Conservation (phyloP, 2,329 filamentous ascomycete species). For the Diaporthe destruens region DNA sequence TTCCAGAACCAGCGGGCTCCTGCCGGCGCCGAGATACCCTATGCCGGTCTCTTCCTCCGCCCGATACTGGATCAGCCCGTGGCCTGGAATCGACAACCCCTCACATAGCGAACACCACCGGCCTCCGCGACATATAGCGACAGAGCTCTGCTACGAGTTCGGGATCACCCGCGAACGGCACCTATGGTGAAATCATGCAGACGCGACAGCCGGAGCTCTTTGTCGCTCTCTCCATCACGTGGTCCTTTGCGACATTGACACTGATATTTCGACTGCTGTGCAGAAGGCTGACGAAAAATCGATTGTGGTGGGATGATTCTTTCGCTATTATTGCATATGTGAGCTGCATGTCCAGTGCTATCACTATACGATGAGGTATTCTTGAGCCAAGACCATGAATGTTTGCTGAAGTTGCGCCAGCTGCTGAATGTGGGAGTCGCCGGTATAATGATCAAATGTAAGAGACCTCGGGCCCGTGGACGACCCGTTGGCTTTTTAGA, state of each 20-base stretch:
- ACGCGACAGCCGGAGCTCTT: conserved; percentile 21
- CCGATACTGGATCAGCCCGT: not conserved
- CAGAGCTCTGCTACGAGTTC: not conserved
- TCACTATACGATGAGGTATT: too few species aligned
- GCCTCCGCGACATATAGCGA: not conserved
- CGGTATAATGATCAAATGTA: conserved; percentile 11
- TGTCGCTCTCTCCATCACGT: conserved; percentile 6
- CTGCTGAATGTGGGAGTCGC: conserved; percentile 4
- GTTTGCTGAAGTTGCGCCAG: conserved; percentile 1
- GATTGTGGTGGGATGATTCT: conserved; percentile 26
- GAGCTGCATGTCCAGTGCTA: not conserved
- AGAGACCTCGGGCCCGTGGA: rapidly evolving
- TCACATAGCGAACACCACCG: not conserved
- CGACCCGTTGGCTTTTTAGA: not conserved
- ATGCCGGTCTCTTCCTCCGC: not conserved
- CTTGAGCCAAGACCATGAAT: not conserved
- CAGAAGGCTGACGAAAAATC: conserved; percentile 8
- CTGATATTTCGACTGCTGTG: not conserved
- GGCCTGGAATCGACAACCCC: not conserved
- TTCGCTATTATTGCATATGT: conserved; percentile 20
- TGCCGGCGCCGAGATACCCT: not conserved
- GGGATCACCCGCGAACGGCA: not conserved
- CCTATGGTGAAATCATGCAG: conserved; percentile 12
- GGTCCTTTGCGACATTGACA: conserved; percentile 20
- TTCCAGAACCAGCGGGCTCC: not conserved